Percentiles rank a stretch among this genome's conserved stretches.
phyloP scores from a whole-genome alignment of 1,139 yeast genomes.

The Hyphopichia pseudoburtonii region DNA sequence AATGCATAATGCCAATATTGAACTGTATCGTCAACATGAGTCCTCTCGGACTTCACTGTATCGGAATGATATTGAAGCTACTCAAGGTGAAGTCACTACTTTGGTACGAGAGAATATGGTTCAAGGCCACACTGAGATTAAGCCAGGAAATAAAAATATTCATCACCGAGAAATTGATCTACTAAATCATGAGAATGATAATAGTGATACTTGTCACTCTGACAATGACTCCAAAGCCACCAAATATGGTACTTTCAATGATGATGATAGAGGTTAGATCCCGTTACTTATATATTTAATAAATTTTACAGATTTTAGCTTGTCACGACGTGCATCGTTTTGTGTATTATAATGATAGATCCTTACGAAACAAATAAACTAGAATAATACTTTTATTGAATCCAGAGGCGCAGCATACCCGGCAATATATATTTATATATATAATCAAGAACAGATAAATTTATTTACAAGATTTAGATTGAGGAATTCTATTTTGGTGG shows the following conservation, averaged over 20 bases:
- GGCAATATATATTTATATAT: too few species aligned
- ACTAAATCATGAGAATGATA: background rate
- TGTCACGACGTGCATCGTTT: too few species aligned
- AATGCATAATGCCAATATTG: slow-evolving; percentile 24
- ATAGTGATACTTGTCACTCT: slow-evolving; percentile 4
- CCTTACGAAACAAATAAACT: too few species aligned
- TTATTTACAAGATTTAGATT: slow-evolving; percentile 5
- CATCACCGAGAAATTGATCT: background rate
- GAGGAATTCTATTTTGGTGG: too few species aligned
- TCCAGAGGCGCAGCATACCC: too few species aligned
- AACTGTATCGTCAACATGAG: slow-evolving; percentile 10
- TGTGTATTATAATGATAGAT: too few species aligned
- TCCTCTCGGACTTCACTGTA: slow-evolving; percentile 11
- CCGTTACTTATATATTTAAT: too few species aligned
- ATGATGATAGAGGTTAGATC: too few species aligned
- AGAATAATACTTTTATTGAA: too few species aligned
- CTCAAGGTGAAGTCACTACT: slow-evolving; percentile 6
- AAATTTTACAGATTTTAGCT: too few species aligned
- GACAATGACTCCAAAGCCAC: background rate
- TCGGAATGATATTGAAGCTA: slow-evolving; percentile 11
- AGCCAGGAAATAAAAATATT: background rate
- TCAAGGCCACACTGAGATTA: too few species aligned
- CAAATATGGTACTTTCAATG: slow-evolving; percentile 7
- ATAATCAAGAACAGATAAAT: background rate
- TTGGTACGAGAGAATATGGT: background rate